phyloP scores from a whole-genome alignment of 495 filamentous ascomycete species.

The Hyaloscypha bicolor region DNA sequence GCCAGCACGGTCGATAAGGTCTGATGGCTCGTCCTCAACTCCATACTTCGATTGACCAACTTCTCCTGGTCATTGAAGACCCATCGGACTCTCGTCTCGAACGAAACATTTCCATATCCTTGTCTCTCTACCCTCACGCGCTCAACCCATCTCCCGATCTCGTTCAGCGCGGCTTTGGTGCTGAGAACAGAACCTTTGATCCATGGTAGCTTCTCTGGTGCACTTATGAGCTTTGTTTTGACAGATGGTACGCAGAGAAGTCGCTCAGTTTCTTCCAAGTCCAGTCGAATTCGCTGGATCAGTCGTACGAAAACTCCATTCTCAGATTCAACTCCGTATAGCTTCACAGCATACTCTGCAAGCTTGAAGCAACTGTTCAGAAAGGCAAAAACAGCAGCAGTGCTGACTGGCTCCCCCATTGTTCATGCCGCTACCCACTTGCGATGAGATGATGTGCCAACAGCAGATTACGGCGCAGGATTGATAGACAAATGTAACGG shows the following conservation, averaged over 20 bases:
- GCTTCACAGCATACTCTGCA: conserved; percentile 30
- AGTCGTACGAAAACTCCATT: conserved; percentile 32
- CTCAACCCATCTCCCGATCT: conserved; percentile 37
- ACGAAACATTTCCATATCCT: conserved; percentile 25
- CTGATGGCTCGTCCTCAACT: conserved; percentile 34
- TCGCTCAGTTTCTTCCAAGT: conserved; percentile 34
- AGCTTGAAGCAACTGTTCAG: conserved; percentile 35
- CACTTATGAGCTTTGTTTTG: conserved; percentile 17
- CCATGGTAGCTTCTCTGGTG: conserved; percentile 25
- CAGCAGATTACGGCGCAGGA: neutral
- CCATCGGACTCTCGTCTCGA: conserved; percentile 33
- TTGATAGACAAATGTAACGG: neutral
- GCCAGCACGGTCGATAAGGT: conserved; percentile 27
- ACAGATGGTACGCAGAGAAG: conserved; percentile 22
- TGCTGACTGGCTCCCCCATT: conserved; percentile 25
- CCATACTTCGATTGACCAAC: conserved; percentile 24
- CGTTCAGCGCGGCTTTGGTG: conserved; percentile 33
- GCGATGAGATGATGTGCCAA: neutral
- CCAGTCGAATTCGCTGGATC: conserved; percentile 34
- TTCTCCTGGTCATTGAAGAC: conserved; percentile 35
- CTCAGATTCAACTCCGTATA: conserved; percentile 30
- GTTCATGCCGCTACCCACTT: conserved; percentile 9
- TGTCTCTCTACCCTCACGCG: conserved; percentile 28
- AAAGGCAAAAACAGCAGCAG: conserved; percentile 22
- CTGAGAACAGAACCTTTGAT: conserved; percentile 30